Percentiles rank a stretch among this genome's conserved stretches.
These are phyloP conservation scores for Isoetes engelmannii DNA, from an alignment of 83 land plant species.

Conservation along the genomic window DNA sequence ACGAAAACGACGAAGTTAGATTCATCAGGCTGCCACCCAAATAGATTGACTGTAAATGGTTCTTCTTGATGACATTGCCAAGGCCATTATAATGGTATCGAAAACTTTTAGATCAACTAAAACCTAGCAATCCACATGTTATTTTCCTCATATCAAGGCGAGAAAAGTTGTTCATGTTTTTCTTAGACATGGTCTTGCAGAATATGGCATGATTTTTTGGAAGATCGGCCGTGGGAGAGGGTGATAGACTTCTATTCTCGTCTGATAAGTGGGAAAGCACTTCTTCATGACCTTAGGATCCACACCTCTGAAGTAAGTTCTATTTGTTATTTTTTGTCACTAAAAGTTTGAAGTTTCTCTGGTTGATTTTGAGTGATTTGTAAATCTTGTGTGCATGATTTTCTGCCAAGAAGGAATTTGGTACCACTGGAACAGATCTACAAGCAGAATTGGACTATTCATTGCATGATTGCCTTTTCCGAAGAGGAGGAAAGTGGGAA, in stretches of 20 bases:
- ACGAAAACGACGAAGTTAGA: too few species aligned
- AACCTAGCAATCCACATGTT: too few species aligned
- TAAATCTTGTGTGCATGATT: neutral
- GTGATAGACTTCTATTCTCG: slow-evolving; percentile 46
- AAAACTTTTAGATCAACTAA: too few species aligned
- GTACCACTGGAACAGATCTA: slow-evolving; percentile 11
- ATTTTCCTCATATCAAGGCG: too few species aligned
- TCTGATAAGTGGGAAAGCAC: slow-evolving; percentile 31
- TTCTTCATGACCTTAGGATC: slow-evolving; percentile 21
- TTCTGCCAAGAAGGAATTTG: neutral
- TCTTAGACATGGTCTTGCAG: slow-evolving; percentile 9
- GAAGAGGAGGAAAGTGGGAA: slow-evolving; percentile 49
- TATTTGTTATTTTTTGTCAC: neutral
- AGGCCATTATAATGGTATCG: too few species aligned
- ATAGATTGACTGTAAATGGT: too few species aligned
- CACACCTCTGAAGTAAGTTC: neutral
- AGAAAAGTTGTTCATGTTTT: too few species aligned
- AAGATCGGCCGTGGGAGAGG: slow-evolving; percentile 41
- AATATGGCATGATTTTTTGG: slow-evolving; percentile 46
- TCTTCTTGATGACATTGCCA: too few species aligned
- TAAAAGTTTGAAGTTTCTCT: neutral
- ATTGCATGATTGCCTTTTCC: slow-evolving; percentile 9
- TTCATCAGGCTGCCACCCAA: too few species aligned
- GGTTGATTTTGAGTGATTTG: neutral
- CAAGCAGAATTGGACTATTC: neutral